Conservation (phyloP, 108 stramenopile species). For the Nitzschia sp. region DNA sequence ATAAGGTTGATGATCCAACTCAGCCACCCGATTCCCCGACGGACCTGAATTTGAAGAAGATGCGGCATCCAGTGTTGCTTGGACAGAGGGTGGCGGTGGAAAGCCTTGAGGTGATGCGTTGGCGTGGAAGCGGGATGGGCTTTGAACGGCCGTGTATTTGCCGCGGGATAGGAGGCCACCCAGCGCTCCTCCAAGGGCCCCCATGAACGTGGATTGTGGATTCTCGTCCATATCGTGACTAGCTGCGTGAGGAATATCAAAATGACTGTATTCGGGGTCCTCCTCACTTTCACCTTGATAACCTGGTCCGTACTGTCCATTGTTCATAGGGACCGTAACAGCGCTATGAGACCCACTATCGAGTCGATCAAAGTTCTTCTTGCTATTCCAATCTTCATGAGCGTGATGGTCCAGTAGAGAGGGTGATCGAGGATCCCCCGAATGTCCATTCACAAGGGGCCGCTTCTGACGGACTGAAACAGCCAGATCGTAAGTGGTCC, state of each 20-base stretch:
- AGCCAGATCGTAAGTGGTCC: conserved; percentile 77
- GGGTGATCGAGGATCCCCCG: background rate
- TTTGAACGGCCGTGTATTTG: conserved; percentile 28
- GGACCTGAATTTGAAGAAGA: conserved; percentile 2
- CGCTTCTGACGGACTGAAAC: conserved; percentile 54
- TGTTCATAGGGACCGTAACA: conserved; percentile 32
- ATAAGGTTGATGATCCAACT: conserved; percentile 56
- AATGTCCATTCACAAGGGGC: background rate
- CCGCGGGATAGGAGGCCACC: conserved; percentile 70
- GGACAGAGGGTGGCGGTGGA: conserved; percentile 13
- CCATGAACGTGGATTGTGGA: conserved; percentile 38
- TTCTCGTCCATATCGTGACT: conserved; percentile 25
- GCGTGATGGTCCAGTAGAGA: conserved; percentile 28
- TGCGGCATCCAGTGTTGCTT: conserved; percentile 26
- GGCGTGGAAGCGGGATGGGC: conserved; percentile 1
- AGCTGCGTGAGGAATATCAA: conserved; percentile 21
- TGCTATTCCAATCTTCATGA: conserved; percentile 24
- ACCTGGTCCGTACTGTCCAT: conserved; percentile 7
- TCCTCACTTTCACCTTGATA: background rate
- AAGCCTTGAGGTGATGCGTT: background rate
- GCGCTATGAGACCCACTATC: conserved; percentile 45
- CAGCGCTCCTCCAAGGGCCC: conserved; percentile 78
- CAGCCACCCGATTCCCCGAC: conserved; percentile 5
- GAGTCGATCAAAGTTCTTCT: background rate
- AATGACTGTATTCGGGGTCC: conserved; percentile 21